Base-by-base conservation (phyloP, 306 rosid genomes). In the Hippophae tibetana region DNA sequence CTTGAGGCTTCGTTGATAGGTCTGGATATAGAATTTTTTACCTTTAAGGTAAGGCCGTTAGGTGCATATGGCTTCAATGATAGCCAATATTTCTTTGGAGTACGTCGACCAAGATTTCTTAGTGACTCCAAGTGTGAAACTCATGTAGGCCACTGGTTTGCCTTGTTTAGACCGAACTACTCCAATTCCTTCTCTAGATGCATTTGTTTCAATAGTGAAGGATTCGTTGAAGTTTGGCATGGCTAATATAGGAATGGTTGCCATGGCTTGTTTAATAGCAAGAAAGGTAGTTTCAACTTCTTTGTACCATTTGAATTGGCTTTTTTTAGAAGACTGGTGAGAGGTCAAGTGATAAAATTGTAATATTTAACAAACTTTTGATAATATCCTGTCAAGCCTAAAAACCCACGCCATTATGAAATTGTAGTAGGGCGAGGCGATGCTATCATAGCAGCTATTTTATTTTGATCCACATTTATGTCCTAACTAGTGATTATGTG, bases 351-450 rank as follows among this genome's bases (percentile, higher is more conserved):
- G 18, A 18, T 18, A 18, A 18, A 0, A 18, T 0, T 0, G 18
- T 18, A 18, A 18, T 18, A 0, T 18, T 18, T 18, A 18, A 18
- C 18, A 0, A 18, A 18, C 18, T 18, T 18, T 18, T 18, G 18
- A 18, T 18, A 18, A 18, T 18, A 18, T 0, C 43, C 43, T 47
- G 25, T 60, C 2, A 47, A 7, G 2, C 54, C 64, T 9, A 47
- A 47, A 27, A 61, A 61, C 0, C 65, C 65, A 25, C 65, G 25
- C 10, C 27, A 12, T 6, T 61, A 31, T 1, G 56, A 61, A 48
- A 61, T 26, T 26, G 47, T 61, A 61, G 44, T 27, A 11, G 65
- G 65, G 1, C 25, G 26, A 31, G 65, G 65, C 65, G 56, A 61
- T 0, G 8, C 10, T 2, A 11, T 0, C 55, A 47, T 61, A 6